Percentiles rank a stretch among this genome's conserved stretches.
phyloP scores from a whole-genome alignment of 495 filamentous ascomycete species.

The Trichocladium uniseriatum region DNA sequence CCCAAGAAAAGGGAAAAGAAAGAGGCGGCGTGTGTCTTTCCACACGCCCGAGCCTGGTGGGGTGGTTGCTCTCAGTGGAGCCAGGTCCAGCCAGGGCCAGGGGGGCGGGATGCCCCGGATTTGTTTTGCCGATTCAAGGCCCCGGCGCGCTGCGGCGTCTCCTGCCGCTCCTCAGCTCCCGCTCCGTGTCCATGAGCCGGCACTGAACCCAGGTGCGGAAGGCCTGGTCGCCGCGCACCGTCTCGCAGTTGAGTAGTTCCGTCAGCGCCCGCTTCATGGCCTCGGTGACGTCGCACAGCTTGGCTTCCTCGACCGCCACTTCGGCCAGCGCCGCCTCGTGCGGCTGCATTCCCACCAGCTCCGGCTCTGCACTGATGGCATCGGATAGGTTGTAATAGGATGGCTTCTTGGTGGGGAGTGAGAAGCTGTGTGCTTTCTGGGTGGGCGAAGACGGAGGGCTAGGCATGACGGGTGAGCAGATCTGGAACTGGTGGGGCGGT shows the following conservation, averaged over 20 bases:
- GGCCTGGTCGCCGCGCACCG: constrained; percentile 43
- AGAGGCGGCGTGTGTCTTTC: not conserved
- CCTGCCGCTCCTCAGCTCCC: constrained; percentile 43
- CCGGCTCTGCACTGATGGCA: not conserved
- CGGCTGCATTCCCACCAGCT: not conserved
- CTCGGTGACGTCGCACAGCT: constrained; percentile 51
- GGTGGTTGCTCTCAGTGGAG: not conserved
- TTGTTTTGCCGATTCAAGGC: too few species aligned
- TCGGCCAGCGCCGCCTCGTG: constrained; percentile 30
- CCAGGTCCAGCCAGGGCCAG: too few species aligned
- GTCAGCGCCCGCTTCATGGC: constrained; percentile 57
- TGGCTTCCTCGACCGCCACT: constrained; percentile 43
- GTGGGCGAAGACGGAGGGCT: constrained; percentile 33
- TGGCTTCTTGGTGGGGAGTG: constrained; percentile 14
- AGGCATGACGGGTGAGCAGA: constrained; percentile 19
- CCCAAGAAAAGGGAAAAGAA: not conserved
- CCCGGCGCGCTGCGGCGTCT: constrained; percentile 33
- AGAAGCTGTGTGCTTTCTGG: constrained; percentile 21
- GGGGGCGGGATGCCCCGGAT: too few species aligned
- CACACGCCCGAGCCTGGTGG: not conserved
- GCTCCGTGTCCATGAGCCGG: constrained; percentile 55
- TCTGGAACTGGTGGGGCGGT: constrained; percentile 16
- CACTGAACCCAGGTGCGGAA: constrained; percentile 55
- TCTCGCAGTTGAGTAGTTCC: constrained; percentile 55
- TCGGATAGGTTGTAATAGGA: not conserved